Conservation (phyloP, 2,329 filamentous ascomycete species). For the Beauveria asiatica region DNA sequence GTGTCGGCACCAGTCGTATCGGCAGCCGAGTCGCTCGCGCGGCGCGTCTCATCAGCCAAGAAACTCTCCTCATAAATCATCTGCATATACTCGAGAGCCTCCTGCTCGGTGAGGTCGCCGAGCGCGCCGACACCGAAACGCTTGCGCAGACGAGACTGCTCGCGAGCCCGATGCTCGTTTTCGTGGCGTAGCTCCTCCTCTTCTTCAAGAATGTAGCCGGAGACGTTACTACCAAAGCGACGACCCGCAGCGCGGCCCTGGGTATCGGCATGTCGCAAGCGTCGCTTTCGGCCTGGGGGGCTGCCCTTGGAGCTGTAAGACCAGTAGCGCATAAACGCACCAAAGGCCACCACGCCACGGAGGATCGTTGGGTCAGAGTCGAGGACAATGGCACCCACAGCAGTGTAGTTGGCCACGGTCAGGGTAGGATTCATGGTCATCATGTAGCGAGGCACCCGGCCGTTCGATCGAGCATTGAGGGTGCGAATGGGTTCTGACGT, state of each 20-base stretch:
- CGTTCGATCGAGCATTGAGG: constrained; percentile 75
- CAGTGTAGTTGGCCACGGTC: constrained; percentile 65
- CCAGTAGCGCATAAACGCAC: constrained; percentile 86
- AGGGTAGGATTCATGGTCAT: constrained; percentile 46
- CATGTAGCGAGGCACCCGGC: constrained; percentile 69
- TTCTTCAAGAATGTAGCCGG: constrained; percentile 81
- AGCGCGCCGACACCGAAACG: constrained; percentile 76
- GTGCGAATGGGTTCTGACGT: constrained; percentile 71
- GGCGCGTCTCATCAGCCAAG: constrained; percentile 43
- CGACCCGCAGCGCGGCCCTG: constrained; percentile 43
- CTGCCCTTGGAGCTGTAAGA: constrained; percentile 79
- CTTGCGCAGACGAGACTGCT: constrained; percentile 61
- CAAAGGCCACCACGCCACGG: constrained; percentile 78
- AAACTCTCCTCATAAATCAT: constrained; percentile 54
- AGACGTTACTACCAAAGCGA: constrained; percentile 58
- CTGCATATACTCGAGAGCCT: constrained; percentile 55
- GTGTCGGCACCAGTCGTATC: constrained; percentile 35
- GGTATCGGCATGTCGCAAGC: constrained; percentile 57
- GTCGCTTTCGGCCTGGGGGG: constrained; percentile 69
- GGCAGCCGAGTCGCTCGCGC: constrained; percentile 42
- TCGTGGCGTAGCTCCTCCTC: constrained; percentile 70
- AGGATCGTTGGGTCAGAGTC: constrained; percentile 82
- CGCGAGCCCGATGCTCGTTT: constrained; percentile 55
- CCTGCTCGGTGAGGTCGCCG: constrained; percentile 56
- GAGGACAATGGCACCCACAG: constrained; percentile 74